Evolutionary conservation across 2,329 filamentous ascomycete genomes (phyloP), one percentile per base, ranked within the genome.

Genomic region (Teratosphaeriaceae sp.): DNA sequence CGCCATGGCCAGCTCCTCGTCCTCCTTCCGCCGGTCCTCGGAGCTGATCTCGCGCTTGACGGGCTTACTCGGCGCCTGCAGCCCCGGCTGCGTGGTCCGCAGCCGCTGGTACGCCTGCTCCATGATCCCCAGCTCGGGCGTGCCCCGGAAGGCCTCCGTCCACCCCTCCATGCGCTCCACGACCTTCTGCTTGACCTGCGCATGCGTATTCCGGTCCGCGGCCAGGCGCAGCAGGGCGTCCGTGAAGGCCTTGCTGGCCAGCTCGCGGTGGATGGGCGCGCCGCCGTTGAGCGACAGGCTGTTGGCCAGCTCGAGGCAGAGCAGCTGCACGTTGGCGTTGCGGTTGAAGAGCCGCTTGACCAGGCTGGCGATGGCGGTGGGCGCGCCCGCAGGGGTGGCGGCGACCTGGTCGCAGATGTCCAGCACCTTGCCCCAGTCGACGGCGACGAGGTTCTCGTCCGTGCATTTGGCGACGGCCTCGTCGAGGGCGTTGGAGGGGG

Each of bases 1-100:
- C 2, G 92, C 92, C 80, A 96, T 95, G 65, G 97, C 92, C 43
- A 98, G 71, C 67, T 98, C 92, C 39, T 97, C 89, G 48, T 98
- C 92, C 66, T 98, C 92, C 68, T 94, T 95, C 66, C 88, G 85
- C 50, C 92, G 79, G 65, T 98, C 92, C 36, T 84, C 57, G 24
- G 94, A 85, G 35, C 90, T 96, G 49, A 98, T 88, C 54, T 88
- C 82, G 48, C 84, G 86, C 74, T 98, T 98, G 57, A 84, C 84
- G 3, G 92, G 92, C 52, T 94, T 94, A 43, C 88, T 95, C 1
- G 92, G 92, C 30, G 59, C 55, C 50, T 94, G 87, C 42, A 98
- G 70, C 52, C 87, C 90, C 2, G 92, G 92, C 68, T 98, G 61
- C 38, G 54, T 54, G 35, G 74, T 73, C 73, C 95, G 94, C 50